Conservation (phyloP, 129 eudicot genomes). For the Chrysanthemum lavandulifolium region DNA sequence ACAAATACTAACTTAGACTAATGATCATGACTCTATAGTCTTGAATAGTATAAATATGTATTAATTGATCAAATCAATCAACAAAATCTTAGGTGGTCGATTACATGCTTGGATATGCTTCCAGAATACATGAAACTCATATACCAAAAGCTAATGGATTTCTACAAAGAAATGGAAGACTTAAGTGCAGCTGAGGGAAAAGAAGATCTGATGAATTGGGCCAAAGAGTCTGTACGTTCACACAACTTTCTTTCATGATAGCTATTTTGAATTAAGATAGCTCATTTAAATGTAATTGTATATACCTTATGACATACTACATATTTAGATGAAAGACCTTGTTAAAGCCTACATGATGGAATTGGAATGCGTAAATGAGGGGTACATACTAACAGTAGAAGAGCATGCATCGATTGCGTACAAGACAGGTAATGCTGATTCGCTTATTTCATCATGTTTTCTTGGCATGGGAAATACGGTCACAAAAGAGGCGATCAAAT, state of each 20-base stretch:
- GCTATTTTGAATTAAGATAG: background rate
- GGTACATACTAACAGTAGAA: conserved; percentile 21
- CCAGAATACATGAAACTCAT: conserved; percentile 28
- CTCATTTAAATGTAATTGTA: background rate
- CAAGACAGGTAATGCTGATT: background rate
- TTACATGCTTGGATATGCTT: conserved; percentile 10
- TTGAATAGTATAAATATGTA: background rate
- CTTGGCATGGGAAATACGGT: conserved; percentile 21
- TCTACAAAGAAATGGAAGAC: conserved; percentile 27
- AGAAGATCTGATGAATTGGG: background rate
- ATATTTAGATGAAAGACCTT: conserved; percentile 6
- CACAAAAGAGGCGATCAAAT: too few species aligned
- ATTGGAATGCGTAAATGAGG: conserved; percentile 26
- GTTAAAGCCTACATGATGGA: conserved; percentile 21
- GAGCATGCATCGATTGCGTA: conserved; percentile 18
- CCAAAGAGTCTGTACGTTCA: conserved; percentile 21
- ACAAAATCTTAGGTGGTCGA: conserved; percentile 22
- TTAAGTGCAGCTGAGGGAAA: conserved; percentile 4
- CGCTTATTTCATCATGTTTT: conserved; percentile 2
- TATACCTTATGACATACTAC: background rate
- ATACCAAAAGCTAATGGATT: conserved; percentile 11
- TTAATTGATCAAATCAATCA: too few species aligned
- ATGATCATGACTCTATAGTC: background rate
- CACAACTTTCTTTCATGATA: too few species aligned
- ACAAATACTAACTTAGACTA: background rate